Evolutionary conservation across 345 rosid genomes (phyloP).

Genomic region (Boechera retrofracta): DNA sequence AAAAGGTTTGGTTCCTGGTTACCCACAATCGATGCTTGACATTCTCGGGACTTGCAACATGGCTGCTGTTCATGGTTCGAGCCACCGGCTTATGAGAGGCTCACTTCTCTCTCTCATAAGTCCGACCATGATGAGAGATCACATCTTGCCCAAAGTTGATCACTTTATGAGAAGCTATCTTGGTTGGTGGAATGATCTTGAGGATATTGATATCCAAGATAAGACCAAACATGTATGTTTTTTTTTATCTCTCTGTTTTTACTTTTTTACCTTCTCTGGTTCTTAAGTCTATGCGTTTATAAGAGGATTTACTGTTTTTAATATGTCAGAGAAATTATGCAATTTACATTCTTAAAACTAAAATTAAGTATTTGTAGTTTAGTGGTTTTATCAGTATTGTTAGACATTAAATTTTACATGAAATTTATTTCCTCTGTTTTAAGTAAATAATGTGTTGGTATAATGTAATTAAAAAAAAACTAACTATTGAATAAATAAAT

Average conservation of each 20-base stretch:
- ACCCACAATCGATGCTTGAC: constrained; percentile 87
- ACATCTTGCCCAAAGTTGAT: constrained; percentile 68
- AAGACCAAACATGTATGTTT: constrained; percentile 68
- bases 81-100: constrained; percentile 76
- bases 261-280: neutral
- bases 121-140: constrained; percentile 62
- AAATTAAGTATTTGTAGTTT: neutral
- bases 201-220: constrained; percentile 69
- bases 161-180: constrained; percentile 64
- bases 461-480: too few species aligned
- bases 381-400: neutral
- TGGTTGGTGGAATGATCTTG: constrained; percentile 53
- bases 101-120: constrained; percentile 65
- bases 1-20: constrained; percentile 89
- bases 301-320: too few species aligned
- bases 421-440: too few species aligned
- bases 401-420: too few species aligned
- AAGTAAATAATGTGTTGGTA: too few species aligned
- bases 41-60: constrained; percentile 77
- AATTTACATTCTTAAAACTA: too few species aligned
- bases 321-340: too few species aligned
- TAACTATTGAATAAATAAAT: too few species aligned
- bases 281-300: neutral
- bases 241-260: neutral
- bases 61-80: constrained; percentile 79